phyloP scores from a whole-genome alignment of 345 rosid genomes.

The Clarkia xantiana region DNA sequence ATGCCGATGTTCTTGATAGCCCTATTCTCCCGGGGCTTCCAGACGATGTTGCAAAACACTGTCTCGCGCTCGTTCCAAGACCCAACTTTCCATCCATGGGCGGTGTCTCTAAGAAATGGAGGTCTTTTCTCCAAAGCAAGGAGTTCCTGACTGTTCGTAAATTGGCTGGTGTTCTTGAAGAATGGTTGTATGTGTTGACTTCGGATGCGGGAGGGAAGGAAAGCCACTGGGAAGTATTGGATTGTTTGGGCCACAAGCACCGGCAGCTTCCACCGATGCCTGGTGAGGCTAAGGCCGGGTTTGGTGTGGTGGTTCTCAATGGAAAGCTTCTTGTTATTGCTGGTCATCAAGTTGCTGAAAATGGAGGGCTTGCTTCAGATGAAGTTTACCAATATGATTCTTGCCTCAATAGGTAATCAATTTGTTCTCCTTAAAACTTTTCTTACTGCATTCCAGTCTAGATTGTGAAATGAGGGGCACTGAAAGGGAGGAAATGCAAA shows the following conservation, averaged over 20 bases:
- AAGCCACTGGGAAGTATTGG: slow-evolving; percentile 86
- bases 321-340: slow-evolving; percentile 86
- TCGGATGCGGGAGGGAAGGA: slow-evolving; percentile 53
- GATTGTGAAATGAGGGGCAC: too few species aligned
- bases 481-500: too few species aligned
- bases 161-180: slow-evolving; percentile 69
- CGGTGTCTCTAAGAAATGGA: slow-evolving; percentile 81
- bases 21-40: slow-evolving; percentile 73
- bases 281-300: slow-evolving; percentile 61
- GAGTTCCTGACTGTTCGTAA: slow-evolving; percentile 67
- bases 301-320: slow-evolving; percentile 56
- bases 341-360: slow-evolving; percentile 43
- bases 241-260: slow-evolving; percentile 43
- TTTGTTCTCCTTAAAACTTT: too few species aligned
- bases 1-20: slow-evolving; percentile 26
- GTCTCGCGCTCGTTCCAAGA: slow-evolving; percentile 85
- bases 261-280: slow-evolving; percentile 75
- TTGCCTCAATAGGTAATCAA: slow-evolving; percentile 68
- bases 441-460: too few species aligned
- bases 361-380: slow-evolving; percentile 43
- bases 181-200: slow-evolving; percentile 75
- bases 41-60: slow-evolving; percentile 73
- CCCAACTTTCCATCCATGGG: slow-evolving; percentile 67
- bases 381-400: slow-evolving; percentile 78
- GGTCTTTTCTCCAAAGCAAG: slow-evolving; percentile 63